Base-by-base conservation (phyloP, 2,329 filamentous ascomycete genomes). In the Alternaria alternata region DNA sequence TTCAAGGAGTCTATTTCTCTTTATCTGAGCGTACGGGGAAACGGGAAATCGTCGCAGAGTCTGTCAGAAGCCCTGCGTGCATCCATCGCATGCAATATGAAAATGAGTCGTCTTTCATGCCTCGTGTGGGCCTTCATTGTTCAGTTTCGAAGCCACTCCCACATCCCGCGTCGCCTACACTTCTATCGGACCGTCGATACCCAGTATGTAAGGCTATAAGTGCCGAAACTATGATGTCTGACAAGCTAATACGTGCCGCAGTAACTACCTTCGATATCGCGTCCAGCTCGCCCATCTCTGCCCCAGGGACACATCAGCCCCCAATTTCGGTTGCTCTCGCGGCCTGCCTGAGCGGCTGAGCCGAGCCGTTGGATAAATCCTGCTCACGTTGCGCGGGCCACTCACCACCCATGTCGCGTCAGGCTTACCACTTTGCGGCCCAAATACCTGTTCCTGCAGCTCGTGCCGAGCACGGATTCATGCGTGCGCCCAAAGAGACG, bases 371-470 rank as follows among this genome's bases (percentile, higher is more conserved):
- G 55, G 47, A 59, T 30, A 38, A 55, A 44, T 53, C 48, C 44
- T 55, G 12, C n/a, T 36, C 44, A 22, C 20, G 22, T 34, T 24
- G 39, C 44, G 47, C 44, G 18, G 46, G 30, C 42, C 12, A 39
- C 32, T 22, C 46, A 30, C 20, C n/a, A 38, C 34, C 28, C 36
- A 32, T 32, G 43, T 43, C 38, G 11, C 14, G 28, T 49, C 44
- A 39, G 57, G 20, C 52, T 41, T 16, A 44, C 44, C 42, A 22
- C 14, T 28, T 41, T 48, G 41, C 53, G 53, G 57, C 52, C 53
- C 41, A 60, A 47, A 56, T 34, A 41, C 52, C 52, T 51, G 46
- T 60, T 60, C 52, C 53, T 60, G 52, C 57, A 56, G 41, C 44
- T 41, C 32, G 39, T 41, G 26, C 57, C 57, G 52, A 57, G 46